Conservation (phyloP, 2,329 filamentous ascomycete species). For the Juglanconis oblonga region DNA sequence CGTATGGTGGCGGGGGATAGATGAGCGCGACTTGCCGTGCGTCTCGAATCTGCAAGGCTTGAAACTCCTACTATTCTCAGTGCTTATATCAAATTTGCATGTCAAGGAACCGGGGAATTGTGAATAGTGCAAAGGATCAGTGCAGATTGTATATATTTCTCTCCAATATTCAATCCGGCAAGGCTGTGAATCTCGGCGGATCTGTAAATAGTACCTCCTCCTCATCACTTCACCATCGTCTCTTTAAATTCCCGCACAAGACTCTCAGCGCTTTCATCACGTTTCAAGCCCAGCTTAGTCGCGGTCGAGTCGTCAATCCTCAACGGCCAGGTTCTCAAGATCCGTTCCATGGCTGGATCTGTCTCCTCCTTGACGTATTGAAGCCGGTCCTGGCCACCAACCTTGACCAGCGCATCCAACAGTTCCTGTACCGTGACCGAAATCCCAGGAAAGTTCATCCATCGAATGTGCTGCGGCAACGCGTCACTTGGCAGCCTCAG, state of each 20-base stretch:
- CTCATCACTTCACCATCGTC: slow-evolving; percentile 1
- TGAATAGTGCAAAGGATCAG: not conserved
- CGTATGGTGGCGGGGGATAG: slow-evolving; percentile 33
- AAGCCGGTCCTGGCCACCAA: slow-evolving; percentile 44
- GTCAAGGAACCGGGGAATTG: too few relatives aligned
- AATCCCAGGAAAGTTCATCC: slow-evolving; percentile 49
- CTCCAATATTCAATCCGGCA: not conserved
- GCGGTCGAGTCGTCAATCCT: slow-evolving; percentile 42
- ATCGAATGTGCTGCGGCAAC: slow-evolving; percentile 27
- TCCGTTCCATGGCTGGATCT: slow-evolving; percentile 43
- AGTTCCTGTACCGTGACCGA: slow-evolving; percentile 53
- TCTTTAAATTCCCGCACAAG: slow-evolving; percentile 17
- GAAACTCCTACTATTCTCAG: slow-evolving; percentile 23
- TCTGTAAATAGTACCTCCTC: not conserved
- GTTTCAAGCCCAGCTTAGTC: slow-evolving; percentile 6
- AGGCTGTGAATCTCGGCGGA: not conserved
- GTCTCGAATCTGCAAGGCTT: slow-evolving; percentile 29
- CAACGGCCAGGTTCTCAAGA: slow-evolving; percentile 54
- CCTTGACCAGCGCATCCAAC: slow-evolving; percentile 45
- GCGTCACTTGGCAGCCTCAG: slow-evolving; percentile 37
- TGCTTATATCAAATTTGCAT: not conserved
- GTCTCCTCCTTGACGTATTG: slow-evolving; percentile 44
- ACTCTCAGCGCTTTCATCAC: slow-evolving; percentile 15
- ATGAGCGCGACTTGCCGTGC: slow-evolving; percentile 31
- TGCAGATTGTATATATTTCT: not conserved